Percentiles rank a stretch among this genome's conserved stretches.
These are phyloP conservation scores for Boeremia exigua DNA, from an alignment of 2,329 filamentous ascomycete species.

Conservation along the genomic window DNA sequence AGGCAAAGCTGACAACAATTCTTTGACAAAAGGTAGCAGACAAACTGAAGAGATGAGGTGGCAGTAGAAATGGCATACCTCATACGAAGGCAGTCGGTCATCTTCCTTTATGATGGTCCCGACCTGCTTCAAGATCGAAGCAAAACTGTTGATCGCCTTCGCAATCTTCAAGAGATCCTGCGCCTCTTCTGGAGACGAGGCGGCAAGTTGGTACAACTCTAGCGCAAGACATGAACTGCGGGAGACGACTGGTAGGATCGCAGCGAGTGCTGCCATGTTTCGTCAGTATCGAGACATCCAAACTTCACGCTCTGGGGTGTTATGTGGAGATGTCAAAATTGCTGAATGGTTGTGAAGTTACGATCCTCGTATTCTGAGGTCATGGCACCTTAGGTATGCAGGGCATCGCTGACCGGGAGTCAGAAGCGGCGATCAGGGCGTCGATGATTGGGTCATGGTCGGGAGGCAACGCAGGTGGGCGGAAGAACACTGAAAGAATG, in stretches of 20 bases:
- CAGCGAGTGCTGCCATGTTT: conserved; percentile 44
- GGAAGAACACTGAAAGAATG: conserved; percentile 18
- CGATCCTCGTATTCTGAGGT: conserved; percentile 31
- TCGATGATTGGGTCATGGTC: conserved; percentile 26
- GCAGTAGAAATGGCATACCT: conserved; percentile 30
- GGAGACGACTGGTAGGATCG: conserved; percentile 44
- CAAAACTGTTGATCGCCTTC: conserved; percentile 44
- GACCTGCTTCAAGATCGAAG: conserved; percentile 47
- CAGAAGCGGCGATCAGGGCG: conserved; percentile 24
- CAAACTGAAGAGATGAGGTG: neutral
- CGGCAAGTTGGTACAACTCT: conserved; percentile 41
- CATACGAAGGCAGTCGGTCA: conserved; percentile 43
- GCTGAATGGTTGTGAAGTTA: conserved; percentile 20
- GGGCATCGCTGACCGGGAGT: conserved; percentile 34
- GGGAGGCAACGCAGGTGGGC: conserved; percentile 18
- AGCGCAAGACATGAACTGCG: conserved; percentile 43
- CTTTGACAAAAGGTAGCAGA: neutral
- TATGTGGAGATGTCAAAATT: conserved; percentile 20
- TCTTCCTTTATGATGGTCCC: conserved; percentile 48
- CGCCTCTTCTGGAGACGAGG: conserved; percentile 29
- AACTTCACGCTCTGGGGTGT: neutral
- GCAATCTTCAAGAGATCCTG: conserved; percentile 40
- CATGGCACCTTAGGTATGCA: conserved; percentile 33
- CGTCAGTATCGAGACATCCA: conserved; percentile 6
- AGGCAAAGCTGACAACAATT: neutral